Evolutionary conservation across 495 filamentous ascomycete genomes (phyloP).

Genomic region (Podospora australis): DNA sequence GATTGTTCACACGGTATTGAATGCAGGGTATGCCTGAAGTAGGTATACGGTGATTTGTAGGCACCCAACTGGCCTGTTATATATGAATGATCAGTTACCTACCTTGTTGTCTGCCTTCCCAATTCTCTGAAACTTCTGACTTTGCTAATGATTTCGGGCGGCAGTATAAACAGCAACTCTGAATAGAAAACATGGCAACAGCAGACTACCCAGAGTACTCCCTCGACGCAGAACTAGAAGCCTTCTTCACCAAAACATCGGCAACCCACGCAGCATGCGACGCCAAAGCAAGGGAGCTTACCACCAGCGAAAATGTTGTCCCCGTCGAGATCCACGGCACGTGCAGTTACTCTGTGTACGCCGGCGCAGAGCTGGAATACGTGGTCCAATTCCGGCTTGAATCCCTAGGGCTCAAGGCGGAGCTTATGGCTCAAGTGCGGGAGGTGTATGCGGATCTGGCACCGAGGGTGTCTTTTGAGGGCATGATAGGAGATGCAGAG

Average conservation of each 20-base stretch:
- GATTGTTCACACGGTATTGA: no score
- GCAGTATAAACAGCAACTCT: neutral
- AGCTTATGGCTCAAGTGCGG: neutral
- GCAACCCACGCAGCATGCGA: constrained; percentile 32
- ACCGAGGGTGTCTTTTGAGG: constrained; percentile 1
- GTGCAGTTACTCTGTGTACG: constrained; percentile 41
- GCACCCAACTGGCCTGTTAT: no score
- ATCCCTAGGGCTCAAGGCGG: constrained; percentile 16
- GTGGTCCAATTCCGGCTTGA: constrained; percentile 39
- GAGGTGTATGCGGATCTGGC: constrained; percentile 2
- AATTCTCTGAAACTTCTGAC: no score
- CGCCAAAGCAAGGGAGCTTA: constrained; percentile 24
- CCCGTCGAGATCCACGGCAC: constrained; percentile 35
- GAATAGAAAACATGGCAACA: constrained; percentile 1
- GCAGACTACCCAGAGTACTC: constrained; percentile 26
- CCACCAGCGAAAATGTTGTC: constrained; percentile 27
- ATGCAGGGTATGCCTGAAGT: no score
- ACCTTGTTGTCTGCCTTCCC: no score
- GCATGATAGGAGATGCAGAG: neutral
- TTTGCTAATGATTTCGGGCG: no score
- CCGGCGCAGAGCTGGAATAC: constrained; percentile 31
- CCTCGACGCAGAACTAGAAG: constrained; percentile 29
- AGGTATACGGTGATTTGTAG: no score
- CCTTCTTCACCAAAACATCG: constrained; percentile 34
- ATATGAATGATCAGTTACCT: no score